Percentiles rank a stretch among this genome's conserved stretches.
Conservation (phyloP, 2,329 filamentous ascomycete species). For the Alternaria brassicae region DNA sequence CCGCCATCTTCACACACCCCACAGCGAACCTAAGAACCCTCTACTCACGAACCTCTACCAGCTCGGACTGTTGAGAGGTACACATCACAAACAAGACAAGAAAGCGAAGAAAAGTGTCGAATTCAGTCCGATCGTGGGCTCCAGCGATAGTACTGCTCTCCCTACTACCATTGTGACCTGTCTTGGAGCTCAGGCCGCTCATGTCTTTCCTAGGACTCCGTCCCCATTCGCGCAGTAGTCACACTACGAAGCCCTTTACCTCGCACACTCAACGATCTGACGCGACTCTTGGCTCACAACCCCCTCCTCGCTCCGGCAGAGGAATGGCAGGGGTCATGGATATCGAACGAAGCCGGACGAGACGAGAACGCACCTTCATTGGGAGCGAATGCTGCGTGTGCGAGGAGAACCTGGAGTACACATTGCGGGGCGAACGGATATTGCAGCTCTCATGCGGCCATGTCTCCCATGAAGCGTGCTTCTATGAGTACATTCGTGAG, state of each 20-base stretch:
- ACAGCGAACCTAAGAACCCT: slow-evolving; percentile 27
- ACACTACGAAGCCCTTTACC: slow-evolving; percentile 30
- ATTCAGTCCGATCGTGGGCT: slow-evolving; percentile 41
- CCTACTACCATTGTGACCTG: slow-evolving; percentile 35
- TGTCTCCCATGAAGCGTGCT: slow-evolving; percentile 96
- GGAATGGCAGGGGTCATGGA: slow-evolving; percentile 72
- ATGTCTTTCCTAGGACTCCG: slow-evolving; percentile 52
- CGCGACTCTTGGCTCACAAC: slow-evolving; percentile 36
- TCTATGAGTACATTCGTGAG: slow-evolving; percentile 97
- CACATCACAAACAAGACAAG: slow-evolving; percentile 31
- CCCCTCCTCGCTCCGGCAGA: slow-evolving; percentile 46
- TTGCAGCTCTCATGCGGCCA: slow-evolving; percentile 97
- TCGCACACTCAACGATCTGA: slow-evolving; percentile 32
- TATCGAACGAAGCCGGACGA: slow-evolving; percentile 76
- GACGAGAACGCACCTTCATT: slow-evolving; percentile 92
- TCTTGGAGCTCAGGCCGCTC: slow-evolving; percentile 49
- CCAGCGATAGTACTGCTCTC: slow-evolving; percentile 43
- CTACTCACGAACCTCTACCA: slow-evolving; percentile 46
- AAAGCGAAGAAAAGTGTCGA: slow-evolving; percentile 46
- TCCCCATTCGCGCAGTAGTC: slow-evolving; percentile 47
- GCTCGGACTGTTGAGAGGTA: slow-evolving; percentile 43
- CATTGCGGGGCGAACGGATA: slow-evolving; percentile 89
- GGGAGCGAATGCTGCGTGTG: slow-evolving; percentile 95
- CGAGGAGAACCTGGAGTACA: slow-evolving; percentile 96
- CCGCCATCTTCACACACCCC: slow-evolving; percentile 30